Base-by-base conservation (phyloP, 228 moss, liverwort and hornwort species). In the Sphagnum magellanicum region DNA sequence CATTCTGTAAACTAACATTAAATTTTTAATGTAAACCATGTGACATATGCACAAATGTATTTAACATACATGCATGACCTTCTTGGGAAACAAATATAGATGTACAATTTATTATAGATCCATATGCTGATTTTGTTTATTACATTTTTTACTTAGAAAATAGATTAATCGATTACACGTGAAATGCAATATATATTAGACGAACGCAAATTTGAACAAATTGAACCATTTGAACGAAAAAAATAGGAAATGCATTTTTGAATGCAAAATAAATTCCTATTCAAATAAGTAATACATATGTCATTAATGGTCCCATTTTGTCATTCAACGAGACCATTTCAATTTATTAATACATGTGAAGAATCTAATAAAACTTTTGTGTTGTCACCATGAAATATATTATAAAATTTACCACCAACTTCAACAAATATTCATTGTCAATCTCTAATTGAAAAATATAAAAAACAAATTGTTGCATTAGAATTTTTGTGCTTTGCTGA, bases 11-110 rank as follows among this genome's bases (percentile, higher is more conserved):
- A 49, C 50, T 13, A 0, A 64, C 64, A 9, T 10, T 49, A 51
- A 6, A 4, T 49, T 48, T 64, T 17, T 10, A 64, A 5, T 8
- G 50, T 6, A 47, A 32, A 7, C 64, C 64, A 17, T 11, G 51
- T 9, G 51, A 66, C 50, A 66, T 66, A 50, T 15, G 50, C 5
- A 66, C 66, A 50, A 66, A 66, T 66, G 50, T 51, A 50, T 66
- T 66, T 52, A 16, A 13, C 32, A 50, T 50, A 66, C 4, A 12
- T 51, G 66, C 48, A 1, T 50, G 46, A 14, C 66, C 66, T 47
- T 49, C 52, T 16, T 66, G 66, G 66, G 50, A 51, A 0, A 12
- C 14, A 10, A 66, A 66, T 48, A 66, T 51, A 9, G 66, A 66
- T 16, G 50, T 0, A 10, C 66, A 66, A 52, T 66, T 51, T 14